Base-by-base conservation (phyloP, 176 grass and related monocot genomes). In the Triticum timopheevii region DNA sequence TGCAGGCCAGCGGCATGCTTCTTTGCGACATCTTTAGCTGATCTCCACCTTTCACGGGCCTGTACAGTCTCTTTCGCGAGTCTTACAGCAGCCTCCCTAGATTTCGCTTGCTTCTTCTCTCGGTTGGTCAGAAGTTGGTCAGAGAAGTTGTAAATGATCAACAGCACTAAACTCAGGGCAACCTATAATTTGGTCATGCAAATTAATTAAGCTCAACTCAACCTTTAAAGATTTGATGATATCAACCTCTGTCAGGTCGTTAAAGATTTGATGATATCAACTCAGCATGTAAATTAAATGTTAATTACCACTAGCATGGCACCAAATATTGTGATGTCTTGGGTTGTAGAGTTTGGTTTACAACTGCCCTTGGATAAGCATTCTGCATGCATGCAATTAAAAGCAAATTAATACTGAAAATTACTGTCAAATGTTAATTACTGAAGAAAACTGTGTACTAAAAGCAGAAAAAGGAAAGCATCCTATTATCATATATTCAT, bases 311-410 rank as follows among this genome's bases (percentile, higher is more conserved):
- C 82, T 64, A 95, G 84, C 71, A 95, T 65, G 82, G 93, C 93
- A 64, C 95, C 95, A 59, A 98, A 93, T 90, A 98, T 98, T 16
- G 93, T 98, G 64, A 98, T 98, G 81, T 98, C 95, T 83, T 98
- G 93, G 85, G 90, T 98, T 67, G 75, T 50, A 42, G 95, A 98
- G 76, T 98, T 98, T 84, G 83, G 84, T 65, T 82, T 83, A 73
- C 95, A 98, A 71, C 88, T 88, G 36, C 85, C 85, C 86, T 95
- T 92, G 85, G 86, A 54, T 30, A 95, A 93, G 89, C 95, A 98
- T 82, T 91, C 95, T 98, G 85, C 35, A 36, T 35, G 34, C 39
- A 42, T 42, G 40, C 65, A 77, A 61, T 80, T 76, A 5, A 65
- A 65, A 80, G 75, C 20, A 8, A 42, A 42, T 42, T 0, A 42